Base-by-base conservation (phyloP, 2,329 filamentous ascomycete species). In the Microsporum canis region DNA sequence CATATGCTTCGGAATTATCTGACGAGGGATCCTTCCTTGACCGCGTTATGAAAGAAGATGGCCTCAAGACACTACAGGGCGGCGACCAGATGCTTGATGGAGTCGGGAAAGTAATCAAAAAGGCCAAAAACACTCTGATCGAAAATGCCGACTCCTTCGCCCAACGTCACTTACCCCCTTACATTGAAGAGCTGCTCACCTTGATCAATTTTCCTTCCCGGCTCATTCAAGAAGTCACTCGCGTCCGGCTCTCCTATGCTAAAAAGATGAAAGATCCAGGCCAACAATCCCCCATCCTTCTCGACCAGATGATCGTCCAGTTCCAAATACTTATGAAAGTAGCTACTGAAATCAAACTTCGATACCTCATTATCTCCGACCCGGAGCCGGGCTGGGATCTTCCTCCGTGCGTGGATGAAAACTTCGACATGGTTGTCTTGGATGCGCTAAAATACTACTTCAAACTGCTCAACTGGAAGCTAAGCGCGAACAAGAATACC, bases 361-460 rank as follows among this genome's bases (percentile, higher is more conserved):
- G 92, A 66, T 96, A 96, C 71, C 81, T 88, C 39, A 79, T 84
- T 31, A 90, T 97, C 58, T 89, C 91, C 27, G 84, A 89, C 66
- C 88, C 91, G 0, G 88, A 97, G 72, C 85, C 88, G 23, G 92
- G 94, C 55, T 99, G 94, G 94, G 91, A 97, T 68, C 77, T 97
- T 60, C 94, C 94, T 2, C 90, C 91, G 6, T 96, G 91, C 74
- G 95, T 99, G 65, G 94, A 97, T 71, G 94, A 99, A 71, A 90
- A 90, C 47, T 99, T 97, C 69, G 94, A 97, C 71, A 83, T 87
- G 38, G 89, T 95, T 17, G 89, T 97, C 7, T 76, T 99, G 49
- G 92, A 96, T 69, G 91, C 92, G 0, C 79, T 99, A 67, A 95
- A 92, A 72, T 97, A 96, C 73, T 99, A 99, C 75, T 99, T 99